These are phyloP conservation scores for Tripidium arundinaceum DNA, from an alignment of 202 grass and related monocot genomes.

Conservation along the genomic window DNA sequence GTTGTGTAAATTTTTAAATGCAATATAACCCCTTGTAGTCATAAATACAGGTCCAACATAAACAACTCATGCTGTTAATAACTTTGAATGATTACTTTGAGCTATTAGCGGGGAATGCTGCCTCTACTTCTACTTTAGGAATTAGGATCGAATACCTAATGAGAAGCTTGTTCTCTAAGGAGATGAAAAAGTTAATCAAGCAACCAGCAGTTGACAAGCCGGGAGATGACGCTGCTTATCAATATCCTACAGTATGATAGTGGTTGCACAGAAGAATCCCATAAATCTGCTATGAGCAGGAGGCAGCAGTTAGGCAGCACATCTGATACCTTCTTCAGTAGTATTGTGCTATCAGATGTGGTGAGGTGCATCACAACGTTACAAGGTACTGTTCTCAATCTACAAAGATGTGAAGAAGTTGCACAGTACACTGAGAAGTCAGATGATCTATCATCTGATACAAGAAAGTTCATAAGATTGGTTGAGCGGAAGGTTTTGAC, in stretches of 20 bases:
- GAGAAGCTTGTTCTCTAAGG: too few relatives aligned
- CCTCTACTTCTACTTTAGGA: not conserved
- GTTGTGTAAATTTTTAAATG: not conserved
- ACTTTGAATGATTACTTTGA: not conserved
- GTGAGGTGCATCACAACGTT: not conserved
- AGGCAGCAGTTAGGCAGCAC: not conserved
- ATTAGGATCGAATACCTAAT: not conserved
- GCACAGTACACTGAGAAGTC: not conserved
- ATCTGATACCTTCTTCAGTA: not conserved
- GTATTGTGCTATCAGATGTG: not conserved
- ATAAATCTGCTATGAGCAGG: not conserved
- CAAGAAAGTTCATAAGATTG: not conserved
- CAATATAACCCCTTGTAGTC: not conserved
- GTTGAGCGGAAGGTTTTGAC: not conserved
- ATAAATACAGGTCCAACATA: not conserved
- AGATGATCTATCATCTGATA: not conserved
- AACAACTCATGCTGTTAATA: not conserved
- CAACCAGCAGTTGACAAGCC: not conserved
- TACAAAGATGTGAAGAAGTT: not conserved
- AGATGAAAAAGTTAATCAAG: not conserved
- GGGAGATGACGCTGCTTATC: not conserved
- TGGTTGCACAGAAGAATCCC: not conserved
- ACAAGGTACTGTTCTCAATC: not conserved
- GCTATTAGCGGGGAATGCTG: not conserved
- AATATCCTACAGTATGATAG: not conserved